Percentiles rank a stretch among this genome's conserved stretches.
phyloP scores from a whole-genome alignment of 805 yeast species.

The Kazachstania psychrophila region DNA sequence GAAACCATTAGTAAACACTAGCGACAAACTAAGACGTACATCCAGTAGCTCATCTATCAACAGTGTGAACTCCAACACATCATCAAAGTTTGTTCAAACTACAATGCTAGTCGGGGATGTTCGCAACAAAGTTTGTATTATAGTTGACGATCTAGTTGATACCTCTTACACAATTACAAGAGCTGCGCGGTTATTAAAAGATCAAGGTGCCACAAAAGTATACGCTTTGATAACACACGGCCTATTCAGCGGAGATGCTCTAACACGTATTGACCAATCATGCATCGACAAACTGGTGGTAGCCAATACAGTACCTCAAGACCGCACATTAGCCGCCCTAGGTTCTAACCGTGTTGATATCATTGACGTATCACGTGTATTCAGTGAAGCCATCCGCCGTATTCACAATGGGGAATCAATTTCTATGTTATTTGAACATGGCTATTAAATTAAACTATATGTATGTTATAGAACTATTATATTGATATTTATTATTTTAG shows the following conservation, averaged over 20 bases:
- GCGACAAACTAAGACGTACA: neutral
- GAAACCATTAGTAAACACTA: constrained; percentile 11
- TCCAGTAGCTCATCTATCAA: constrained; percentile 11
- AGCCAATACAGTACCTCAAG: constrained; percentile 88
- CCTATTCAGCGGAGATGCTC: constrained; percentile 84
- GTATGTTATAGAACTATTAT: no score
- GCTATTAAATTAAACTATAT: constrained; percentile 22
- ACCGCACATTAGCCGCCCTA: constrained; percentile 39
- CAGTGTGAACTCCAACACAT: constrained; percentile 6
- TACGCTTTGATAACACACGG: constrained; percentile 90
- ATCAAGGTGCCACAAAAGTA: constrained; percentile 83
- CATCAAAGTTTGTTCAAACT: constrained; percentile 46
- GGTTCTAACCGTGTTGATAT: constrained; percentile 60
- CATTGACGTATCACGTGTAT: constrained; percentile 76
- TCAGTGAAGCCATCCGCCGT: constrained; percentile 92
- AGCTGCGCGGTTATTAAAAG: constrained; percentile 85
- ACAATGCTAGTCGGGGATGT: constrained; percentile 97
- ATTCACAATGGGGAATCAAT: constrained; percentile 97
- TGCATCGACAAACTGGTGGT: constrained; percentile 78
- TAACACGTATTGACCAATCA: constrained; percentile 54
- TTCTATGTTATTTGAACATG: constrained; percentile 85
- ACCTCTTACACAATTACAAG: constrained; percentile 86
- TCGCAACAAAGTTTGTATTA: constrained; percentile 71
- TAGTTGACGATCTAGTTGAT: constrained; percentile 89
- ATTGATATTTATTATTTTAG: no score